Evolutionary conservation across 768 basidiomycete species (phyloP).

Genomic region (Multifurca ochricompacta): DNA sequence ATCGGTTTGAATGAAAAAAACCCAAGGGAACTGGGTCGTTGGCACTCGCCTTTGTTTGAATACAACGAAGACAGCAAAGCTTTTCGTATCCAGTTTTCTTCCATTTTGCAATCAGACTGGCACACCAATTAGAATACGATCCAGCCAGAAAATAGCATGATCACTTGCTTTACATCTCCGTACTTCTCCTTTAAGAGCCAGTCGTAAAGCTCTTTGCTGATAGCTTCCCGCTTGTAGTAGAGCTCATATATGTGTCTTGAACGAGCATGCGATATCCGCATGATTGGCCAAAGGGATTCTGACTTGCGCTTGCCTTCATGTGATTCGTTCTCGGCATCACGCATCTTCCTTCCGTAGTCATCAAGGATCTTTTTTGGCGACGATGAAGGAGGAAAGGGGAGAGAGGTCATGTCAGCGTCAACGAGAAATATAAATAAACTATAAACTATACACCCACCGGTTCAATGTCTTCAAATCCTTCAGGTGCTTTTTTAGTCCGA

Average conservation of each 20-base stretch:
- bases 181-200: constrained; percentile 98
- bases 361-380: constrained; percentile 96
- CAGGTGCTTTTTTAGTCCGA: constrained; percentile 89
- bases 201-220: constrained; percentile 88
- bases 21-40: neutral
- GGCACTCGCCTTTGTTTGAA: constrained; percentile 72
- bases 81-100: constrained; percentile 99
- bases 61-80: constrained; percentile 92
- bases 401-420: neutral
- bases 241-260: constrained; percentile 97
- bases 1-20: neutral
- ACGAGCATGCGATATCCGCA: constrained; percentile 94
- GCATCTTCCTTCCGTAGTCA: constrained; percentile 98
- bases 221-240: constrained; percentile 97
- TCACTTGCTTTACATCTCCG: constrained; percentile 85
- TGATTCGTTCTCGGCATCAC: constrained; percentile 96
- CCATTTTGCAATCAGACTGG: constrained; percentile 96
- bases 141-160: neutral
- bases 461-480: constrained; percentile 94
- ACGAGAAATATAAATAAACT: neutral
- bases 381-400: too few species aligned
- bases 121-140: neutral
- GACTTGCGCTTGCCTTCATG: constrained; percentile 97
- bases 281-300: constrained; percentile 94
- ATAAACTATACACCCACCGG: constrained; percentile 40